These are phyloP conservation scores for Naganishia onofrii DNA, from an alignment of 768 basidiomycete species.

Conservation along the genomic window DNA sequence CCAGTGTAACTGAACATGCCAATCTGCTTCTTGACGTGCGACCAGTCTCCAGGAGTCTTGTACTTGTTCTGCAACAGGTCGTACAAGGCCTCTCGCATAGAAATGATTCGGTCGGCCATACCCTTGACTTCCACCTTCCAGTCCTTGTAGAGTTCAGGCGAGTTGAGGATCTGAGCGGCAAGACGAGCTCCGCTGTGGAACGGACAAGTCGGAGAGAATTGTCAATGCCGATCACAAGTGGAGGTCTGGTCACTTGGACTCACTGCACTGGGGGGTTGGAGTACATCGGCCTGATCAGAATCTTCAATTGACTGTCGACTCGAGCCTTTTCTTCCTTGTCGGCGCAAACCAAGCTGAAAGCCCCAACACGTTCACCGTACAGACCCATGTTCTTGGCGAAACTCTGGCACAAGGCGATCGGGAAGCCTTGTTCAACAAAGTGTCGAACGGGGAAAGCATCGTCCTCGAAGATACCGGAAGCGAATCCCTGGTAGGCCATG, in stretches of 20 bases:
- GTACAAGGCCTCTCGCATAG: constrained; percentile 79
- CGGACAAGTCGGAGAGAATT: neutral
- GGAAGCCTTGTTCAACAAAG: constrained; percentile 86
- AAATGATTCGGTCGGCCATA: constrained; percentile 90
- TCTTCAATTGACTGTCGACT: constrained; percentile 91
- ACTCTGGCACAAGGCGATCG: constrained; percentile 84
- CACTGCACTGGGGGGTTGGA: constrained; percentile 81
- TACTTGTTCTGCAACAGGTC: constrained; percentile 62
- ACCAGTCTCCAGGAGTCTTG: constrained; percentile 88
- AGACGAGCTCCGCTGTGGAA: constrained; percentile 49
- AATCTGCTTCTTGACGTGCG: constrained; percentile 93
- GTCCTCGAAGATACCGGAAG: constrained; percentile 81
- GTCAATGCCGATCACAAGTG: neutral
- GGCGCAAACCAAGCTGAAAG: constrained; percentile 73
- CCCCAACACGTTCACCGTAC: constrained; percentile 97
- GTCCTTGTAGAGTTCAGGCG: constrained; percentile 20
- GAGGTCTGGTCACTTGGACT: constrained; percentile 20
- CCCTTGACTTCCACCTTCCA: constrained; percentile 68
- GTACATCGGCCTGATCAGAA: constrained; percentile 92
- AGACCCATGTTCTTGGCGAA: constrained; percentile 99
- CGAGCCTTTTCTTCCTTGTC: constrained; percentile 67
- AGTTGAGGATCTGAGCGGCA: constrained; percentile 46
- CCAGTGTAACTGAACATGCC: constrained; percentile 55
- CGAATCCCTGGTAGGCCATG: constrained; percentile 99
- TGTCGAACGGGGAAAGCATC: constrained; percentile 94